phyloP scores from a whole-genome alignment of 306 rosid species.

The Quercus variabilis region DNA sequence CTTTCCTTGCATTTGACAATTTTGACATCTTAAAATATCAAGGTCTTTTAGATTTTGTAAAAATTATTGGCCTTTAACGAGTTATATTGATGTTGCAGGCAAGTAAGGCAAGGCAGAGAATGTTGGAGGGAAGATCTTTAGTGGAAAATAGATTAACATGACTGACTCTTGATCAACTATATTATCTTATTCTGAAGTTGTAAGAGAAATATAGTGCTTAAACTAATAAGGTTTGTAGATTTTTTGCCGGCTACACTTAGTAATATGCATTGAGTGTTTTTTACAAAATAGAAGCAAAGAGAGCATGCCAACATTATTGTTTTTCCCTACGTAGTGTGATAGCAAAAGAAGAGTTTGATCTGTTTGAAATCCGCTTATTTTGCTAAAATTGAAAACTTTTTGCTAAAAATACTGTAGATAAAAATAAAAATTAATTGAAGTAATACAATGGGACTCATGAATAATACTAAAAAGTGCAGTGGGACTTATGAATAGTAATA shows the following conservation, averaged over 20 bases:
- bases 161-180: background rate
- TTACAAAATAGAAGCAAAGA: too few species aligned
- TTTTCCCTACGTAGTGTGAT: too few species aligned
- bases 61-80: background rate
- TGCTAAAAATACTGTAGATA: too few species aligned
- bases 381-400: too few species aligned
- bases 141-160: conserved; percentile 23
- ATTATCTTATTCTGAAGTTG: background rate
- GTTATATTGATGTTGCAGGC: conserved; percentile 45
- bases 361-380: too few species aligned
- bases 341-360: too few species aligned
- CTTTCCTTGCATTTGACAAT: background rate
- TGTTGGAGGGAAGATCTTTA: conserved; percentile 33
- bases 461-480: too few species aligned
- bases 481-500: too few species aligned
- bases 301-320: too few species aligned
- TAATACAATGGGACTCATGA: too few species aligned
- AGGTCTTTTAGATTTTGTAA: background rate
- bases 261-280: too few species aligned
- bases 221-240: background rate
- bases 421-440: too few species aligned
- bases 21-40: background rate
- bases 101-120: conserved; percentile 45
- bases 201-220: background rate
- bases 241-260: background rate